phyloP scores from a whole-genome alignment of 2,329 filamentous ascomycete species.

The Colletotrichum gloeosporioides region DNA sequence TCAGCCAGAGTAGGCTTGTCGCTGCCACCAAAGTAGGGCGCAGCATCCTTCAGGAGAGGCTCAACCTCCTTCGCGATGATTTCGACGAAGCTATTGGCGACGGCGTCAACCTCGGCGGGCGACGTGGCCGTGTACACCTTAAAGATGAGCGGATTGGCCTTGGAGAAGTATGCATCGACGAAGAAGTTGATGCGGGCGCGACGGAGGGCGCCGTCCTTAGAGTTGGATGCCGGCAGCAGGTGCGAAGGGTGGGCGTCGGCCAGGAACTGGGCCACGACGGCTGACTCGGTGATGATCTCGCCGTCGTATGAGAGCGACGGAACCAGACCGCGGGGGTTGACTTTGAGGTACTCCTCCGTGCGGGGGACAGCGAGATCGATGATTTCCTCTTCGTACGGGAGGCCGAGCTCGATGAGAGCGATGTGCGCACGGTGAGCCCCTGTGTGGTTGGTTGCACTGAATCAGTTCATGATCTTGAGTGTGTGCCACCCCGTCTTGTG shows the following conservation, averaged over 20 bases:
- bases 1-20: constrained; percentile 74
- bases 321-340: constrained; percentile 83
- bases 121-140: constrained; percentile 52
- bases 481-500: background rate
- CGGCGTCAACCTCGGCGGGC: constrained; percentile 54
- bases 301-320: constrained; percentile 71
- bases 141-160: constrained; percentile 56
- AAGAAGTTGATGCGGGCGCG: constrained; percentile 76
- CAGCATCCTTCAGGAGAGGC: constrained; percentile 63
- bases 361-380: constrained; percentile 75
- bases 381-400: constrained; percentile 73
- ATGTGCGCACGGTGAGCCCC: constrained; percentile 79
- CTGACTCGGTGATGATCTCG: constrained; percentile 76
- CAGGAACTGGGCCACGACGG: constrained; percentile 74
- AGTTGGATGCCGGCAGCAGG: constrained; percentile 62
- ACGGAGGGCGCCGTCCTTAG: constrained; percentile 58
- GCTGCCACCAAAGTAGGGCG: constrained; percentile 69
- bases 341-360: constrained; percentile 73
- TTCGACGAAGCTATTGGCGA: constrained; percentile 56
- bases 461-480: background rate
- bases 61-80: constrained; percentile 74
- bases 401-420: constrained; percentile 67
- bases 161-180: constrained; percentile 70
- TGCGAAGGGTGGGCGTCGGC: constrained; percentile 73
- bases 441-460: constrained; percentile 25